phyloP scores from a whole-genome alignment of 441 rosid species.

The Erysimum cheiri region DNA sequence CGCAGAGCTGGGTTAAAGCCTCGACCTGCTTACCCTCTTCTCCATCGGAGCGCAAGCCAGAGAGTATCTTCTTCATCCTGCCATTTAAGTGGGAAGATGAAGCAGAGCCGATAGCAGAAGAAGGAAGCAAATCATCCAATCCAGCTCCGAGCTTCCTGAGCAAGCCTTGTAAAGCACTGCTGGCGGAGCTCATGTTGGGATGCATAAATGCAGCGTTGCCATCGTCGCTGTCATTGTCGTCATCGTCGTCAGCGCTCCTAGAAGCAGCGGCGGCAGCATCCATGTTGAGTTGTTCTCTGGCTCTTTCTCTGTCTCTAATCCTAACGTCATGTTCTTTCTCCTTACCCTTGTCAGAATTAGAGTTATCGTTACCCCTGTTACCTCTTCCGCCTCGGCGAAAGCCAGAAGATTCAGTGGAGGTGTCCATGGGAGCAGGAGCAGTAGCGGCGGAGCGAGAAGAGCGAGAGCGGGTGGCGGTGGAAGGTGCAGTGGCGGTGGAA shows the following conservation, averaged over 20 bases:
- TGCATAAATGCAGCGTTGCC: constrained; percentile 82
- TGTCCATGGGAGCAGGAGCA: constrained; percentile 62
- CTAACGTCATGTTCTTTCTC: constrained; percentile 90
- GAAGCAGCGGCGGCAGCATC: constrained; percentile 57
- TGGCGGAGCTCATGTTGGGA: constrained; percentile 91
- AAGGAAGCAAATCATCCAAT: constrained; percentile 88
- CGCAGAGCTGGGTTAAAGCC: constrained; percentile 96
- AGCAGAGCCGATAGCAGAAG: constrained; percentile 74
- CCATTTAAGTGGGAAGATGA: constrained; percentile 88
- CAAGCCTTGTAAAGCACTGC: constrained; percentile 95
- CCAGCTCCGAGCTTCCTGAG: constrained; percentile 97
- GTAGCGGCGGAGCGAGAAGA: constrained; percentile 41
- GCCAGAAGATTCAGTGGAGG: constrained; percentile 69
- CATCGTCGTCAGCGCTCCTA: constrained; percentile 55
- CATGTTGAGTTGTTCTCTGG: constrained; percentile 58
- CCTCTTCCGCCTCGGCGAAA: constrained; percentile 73
- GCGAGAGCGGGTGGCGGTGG: constrained; percentile 44
- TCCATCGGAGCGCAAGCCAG: constrained; percentile 91
- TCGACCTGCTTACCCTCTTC: constrained; percentile 99
- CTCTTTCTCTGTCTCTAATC: constrained; percentile 61
- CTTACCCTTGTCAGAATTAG: constrained; percentile 83
- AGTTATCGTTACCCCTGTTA: constrained; percentile 46
- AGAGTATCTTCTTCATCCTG: constrained; percentile 86
- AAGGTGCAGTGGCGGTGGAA: constrained; percentile 13
- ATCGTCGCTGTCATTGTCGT: constrained; percentile 81